These are phyloP conservation scores for Plasmodium billcollinsi DNA, from an alignment of 169 alveolate genomes.

Conservation along the genomic window DNA sequence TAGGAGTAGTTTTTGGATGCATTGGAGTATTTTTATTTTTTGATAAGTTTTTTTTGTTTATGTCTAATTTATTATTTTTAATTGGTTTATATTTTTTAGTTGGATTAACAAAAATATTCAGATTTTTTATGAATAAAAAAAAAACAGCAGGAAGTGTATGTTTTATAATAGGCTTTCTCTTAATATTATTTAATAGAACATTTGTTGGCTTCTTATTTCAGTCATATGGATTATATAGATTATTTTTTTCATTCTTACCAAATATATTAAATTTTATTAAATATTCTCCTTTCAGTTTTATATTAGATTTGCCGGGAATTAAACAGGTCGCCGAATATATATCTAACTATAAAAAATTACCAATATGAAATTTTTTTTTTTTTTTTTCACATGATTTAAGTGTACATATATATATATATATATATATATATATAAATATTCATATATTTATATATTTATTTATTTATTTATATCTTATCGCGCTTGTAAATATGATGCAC, in stretches of 20 bases:
- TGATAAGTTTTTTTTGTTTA: slow-evolving; percentile 78
- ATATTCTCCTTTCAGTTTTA: slow-evolving; percentile 79
- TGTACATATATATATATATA: not conserved
- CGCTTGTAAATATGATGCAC: too few species aligned
- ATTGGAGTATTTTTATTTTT: slow-evolving; percentile 79
- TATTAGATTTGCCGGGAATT: slow-evolving; percentile 55
- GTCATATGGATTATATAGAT: slow-evolving; percentile 78
- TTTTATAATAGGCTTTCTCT: slow-evolving; percentile 77
- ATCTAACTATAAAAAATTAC: slow-evolving; percentile 35
- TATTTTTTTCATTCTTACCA: slow-evolving; percentile 84
- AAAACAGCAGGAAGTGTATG: slow-evolving; percentile 78
- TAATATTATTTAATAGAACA: slow-evolving; percentile 65
- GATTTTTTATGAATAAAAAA: slow-evolving; percentile 76
- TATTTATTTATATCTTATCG: too few species aligned
- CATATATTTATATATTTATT: too few species aligned
- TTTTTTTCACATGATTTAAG: not conserved
- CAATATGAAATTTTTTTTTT: slow-evolving; percentile 24
- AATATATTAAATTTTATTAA: slow-evolving; percentile 78
- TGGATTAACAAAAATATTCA: slow-evolving; percentile 81
- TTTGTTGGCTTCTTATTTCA: slow-evolving; percentile 80
- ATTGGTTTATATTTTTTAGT: slow-evolving; percentile 81
- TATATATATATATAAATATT: not conserved
- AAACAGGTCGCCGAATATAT: slow-evolving; percentile 37
- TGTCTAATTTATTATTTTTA: slow-evolving; percentile 78
- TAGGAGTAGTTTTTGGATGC: slow-evolving; percentile 66